These are phyloP conservation scores for Dillenia turbinata DNA, from an alignment of 164 flowering plant species.

Conservation along the genomic window DNA sequence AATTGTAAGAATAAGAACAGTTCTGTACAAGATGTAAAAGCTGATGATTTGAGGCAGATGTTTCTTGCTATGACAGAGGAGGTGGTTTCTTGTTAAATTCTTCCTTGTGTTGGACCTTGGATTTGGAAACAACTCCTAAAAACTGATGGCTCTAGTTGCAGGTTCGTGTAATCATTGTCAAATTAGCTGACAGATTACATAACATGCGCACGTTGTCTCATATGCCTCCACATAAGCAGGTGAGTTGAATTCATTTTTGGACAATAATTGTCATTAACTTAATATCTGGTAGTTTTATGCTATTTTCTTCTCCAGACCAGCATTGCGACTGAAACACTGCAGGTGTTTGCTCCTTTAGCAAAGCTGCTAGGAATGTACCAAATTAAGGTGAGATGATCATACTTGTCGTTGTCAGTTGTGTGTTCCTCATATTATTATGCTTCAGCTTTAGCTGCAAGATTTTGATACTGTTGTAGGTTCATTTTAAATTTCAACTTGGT, in stretches of 20 bases:
- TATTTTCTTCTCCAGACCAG: conserved; percentile 53
- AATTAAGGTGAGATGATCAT: conserved; percentile 61
- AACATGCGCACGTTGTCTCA: conserved; percentile 97
- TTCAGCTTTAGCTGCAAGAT: too few relatives aligned
- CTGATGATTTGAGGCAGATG: conserved; percentile 96
- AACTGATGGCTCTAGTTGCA: conserved; percentile 12
- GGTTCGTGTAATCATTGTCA: conserved; percentile 99
- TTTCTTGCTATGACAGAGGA: conserved; percentile 98
- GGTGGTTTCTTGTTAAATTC: conserved; percentile 31
- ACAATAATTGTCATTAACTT: conserved; percentile 5
- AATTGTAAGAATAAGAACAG: conserved; percentile 58
- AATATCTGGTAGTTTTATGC: conserved; percentile 1
- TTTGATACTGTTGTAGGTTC: too few relatives aligned
- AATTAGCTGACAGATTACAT: conserved; percentile 97
- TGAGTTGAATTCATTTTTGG: conserved; percentile 15
- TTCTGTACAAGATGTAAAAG: conserved; percentile 93
- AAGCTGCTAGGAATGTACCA: conserved; percentile 95
- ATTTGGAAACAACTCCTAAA: too few relatives aligned
- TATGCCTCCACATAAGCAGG: conserved; percentile 99
- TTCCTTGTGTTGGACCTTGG: neutral
- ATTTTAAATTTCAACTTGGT: too few relatives aligned
- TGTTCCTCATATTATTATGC: too few relatives aligned
- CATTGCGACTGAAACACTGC: conserved; percentile 90
- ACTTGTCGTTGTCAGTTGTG: neutral
- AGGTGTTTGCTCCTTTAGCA: conserved; percentile 98